Conservation (phyloP, 1,284 basidiomycete species). For the Cryptococcus sp. region DNA sequence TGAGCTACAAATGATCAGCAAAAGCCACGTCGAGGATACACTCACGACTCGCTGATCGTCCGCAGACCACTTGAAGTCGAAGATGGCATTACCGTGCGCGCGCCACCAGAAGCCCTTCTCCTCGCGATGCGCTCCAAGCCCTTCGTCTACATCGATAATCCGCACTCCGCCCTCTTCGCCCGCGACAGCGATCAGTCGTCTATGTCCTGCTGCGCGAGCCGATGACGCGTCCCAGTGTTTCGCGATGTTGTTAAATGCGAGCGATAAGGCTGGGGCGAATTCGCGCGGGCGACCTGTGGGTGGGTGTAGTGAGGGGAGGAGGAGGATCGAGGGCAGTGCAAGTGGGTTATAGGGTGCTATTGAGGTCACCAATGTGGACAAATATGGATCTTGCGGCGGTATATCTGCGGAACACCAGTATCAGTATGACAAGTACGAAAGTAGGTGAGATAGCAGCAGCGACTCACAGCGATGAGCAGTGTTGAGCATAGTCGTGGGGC, state of each 20-base stretch:
- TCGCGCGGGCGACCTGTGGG: conserved; percentile 37
- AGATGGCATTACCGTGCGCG: conserved; percentile 76
- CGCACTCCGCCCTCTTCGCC: conserved; percentile 47
- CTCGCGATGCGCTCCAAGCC: conserved; percentile 25
- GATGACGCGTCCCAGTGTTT: conserved; percentile 27
- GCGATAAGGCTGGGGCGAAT: conserved; percentile 38
- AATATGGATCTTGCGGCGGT: conserved; percentile 20
- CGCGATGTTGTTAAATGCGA: conserved; percentile 40
- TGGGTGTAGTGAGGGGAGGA: conserved; percentile 40
- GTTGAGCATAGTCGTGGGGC: not conserved
- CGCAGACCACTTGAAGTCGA: conserved; percentile 74
- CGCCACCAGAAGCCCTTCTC: conserved; percentile 44
- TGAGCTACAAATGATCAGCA: conserved; percentile 33
- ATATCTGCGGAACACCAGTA: conserved; percentile 8
- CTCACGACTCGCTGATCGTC: conserved; percentile 58
- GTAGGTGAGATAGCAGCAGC: not conserved
- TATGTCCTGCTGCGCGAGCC: conserved; percentile 19
- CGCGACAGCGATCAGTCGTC: conserved; percentile 42
- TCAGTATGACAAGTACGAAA: not conserved
- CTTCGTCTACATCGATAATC: conserved; percentile 44
- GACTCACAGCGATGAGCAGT: conserved; percentile 1
- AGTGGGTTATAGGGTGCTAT: conserved; percentile 16
- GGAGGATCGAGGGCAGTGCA: conserved; percentile 28
- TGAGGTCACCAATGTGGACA: conserved; percentile 31
- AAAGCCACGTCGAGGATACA: conserved; percentile 3